These are phyloP conservation scores for Azolla pinnata DNA, from an alignment of 75 land plant species.

Conservation along the genomic window DNA sequence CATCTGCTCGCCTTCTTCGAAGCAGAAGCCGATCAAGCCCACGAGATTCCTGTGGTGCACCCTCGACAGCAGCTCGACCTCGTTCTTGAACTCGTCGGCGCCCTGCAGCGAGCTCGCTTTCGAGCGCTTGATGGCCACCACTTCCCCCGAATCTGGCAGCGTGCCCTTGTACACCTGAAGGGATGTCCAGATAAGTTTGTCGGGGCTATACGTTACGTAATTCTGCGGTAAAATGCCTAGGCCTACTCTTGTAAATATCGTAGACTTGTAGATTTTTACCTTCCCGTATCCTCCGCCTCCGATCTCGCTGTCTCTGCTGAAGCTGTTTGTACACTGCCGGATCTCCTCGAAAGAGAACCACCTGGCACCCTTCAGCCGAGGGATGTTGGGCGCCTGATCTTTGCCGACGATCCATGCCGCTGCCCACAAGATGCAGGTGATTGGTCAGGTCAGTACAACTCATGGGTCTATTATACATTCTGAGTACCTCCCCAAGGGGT, in stretches of 20 bases:
- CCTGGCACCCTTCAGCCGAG: constrained; percentile 15
- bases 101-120: constrained; percentile 15
- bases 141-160: constrained; percentile 11
- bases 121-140: constrained; percentile 22
- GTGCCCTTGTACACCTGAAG: constrained; percentile 27
- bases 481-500: background rate
- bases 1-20: constrained; percentile 19
- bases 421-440: background rate
- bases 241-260: background rate
- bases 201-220: no score
- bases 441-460: background rate
- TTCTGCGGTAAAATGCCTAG: background rate
- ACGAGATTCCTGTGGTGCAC: constrained; percentile 27
- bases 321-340: constrained; percentile 16
- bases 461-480: background rate
- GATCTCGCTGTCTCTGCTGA: constrained; percentile 13
- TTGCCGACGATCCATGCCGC: constrained; percentile 2
- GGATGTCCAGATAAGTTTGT: background rate
- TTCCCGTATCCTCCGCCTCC: constrained; percentile 21
- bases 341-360: constrained; percentile 16
- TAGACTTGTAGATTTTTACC: background rate
- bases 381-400: background rate
- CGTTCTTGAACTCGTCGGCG: constrained; percentile 19
- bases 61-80: constrained; percentile 25
- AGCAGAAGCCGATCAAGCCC: constrained; percentile 19